Evolutionary conservation across 768 basidiomycete genomes (phyloP).

Genomic region (Xerocomellus intermedius): DNA sequence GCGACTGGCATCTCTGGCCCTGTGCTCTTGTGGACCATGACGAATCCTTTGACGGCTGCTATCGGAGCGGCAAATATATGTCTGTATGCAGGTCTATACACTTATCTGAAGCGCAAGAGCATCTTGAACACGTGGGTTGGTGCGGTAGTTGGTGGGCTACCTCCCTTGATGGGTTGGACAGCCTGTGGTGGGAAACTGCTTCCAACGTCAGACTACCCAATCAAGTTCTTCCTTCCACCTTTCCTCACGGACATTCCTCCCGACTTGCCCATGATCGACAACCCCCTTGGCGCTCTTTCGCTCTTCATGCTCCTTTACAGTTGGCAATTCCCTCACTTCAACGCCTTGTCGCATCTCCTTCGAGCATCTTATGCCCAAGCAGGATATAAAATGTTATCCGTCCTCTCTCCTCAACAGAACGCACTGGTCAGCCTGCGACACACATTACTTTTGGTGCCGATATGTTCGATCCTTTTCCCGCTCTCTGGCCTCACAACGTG

Average conservation of each 20-base stretch:
- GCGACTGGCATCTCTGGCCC: conserved; percentile 79
- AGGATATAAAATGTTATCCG: conserved; percentile 91
- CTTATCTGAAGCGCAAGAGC: conserved; percentile 83
- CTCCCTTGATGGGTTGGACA: conserved; percentile 98
- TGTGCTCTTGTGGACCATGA: conserved; percentile 72
- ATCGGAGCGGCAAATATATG: conserved; percentile 83
- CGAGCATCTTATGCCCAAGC: conserved; percentile 88
- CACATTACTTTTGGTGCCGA: conserved; percentile 67
- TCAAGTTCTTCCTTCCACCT: conserved; percentile 60
- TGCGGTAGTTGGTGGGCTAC: conserved; percentile 86
- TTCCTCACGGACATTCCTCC: conserved; percentile 45
- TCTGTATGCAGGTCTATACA: conserved; percentile 91
- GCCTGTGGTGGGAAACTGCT: conserved; percentile 83
- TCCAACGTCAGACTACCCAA: conserved; percentile 59
- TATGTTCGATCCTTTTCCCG: conserved; percentile 79
- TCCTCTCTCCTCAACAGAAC: conserved; percentile 75
- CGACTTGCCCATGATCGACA: conserved; percentile 60
- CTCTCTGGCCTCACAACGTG: conserved; percentile 92
- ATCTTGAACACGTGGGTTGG: conserved; percentile 94
- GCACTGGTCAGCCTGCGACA: conserved; percentile 85
- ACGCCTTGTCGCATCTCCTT: conserved; percentile 83
- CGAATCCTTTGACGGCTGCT: conserved; percentile 81
- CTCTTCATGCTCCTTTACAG: conserved; percentile 86
- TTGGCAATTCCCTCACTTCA: conserved; percentile 99
- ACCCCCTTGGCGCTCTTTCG: conserved; percentile 76